Evolutionary conservation across 2,329 filamentous ascomycete genomes (phyloP), one percentile per base, ranked within the genome.

Genomic region (Pezicula carpinea): DNA sequence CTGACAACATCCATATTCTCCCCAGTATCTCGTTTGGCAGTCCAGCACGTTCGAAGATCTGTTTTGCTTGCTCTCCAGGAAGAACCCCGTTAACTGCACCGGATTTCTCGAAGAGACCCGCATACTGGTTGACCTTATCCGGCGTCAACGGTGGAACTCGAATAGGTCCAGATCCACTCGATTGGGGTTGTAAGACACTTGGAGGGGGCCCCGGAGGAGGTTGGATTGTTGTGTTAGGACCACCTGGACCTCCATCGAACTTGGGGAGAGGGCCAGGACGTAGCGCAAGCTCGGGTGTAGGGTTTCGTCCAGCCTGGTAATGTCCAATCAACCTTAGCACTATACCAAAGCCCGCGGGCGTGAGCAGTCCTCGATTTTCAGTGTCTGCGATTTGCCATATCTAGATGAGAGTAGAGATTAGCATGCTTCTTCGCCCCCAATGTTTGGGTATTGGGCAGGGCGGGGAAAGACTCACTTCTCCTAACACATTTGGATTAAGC

Each of bases 321-420:
- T 97, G 93, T 50, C 90, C 93, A 64, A 99, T 97, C 64, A 99
- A 82, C 62, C 93, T 82, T 64, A 99, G 71, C 48, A 95, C 93
- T 64, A 96, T 81, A 51, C 91, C 89, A 70, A 99, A 99, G 64
- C 92, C 93, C 35, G 90, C 82, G 17, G 90, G 90, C 29, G 91
- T 96, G 57, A 99, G 75, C 57, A 97, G 87, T 44, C 93, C 93
- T 55, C 91, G 83, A 72, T 99, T 99, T 72, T 97, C 92, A 56
- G 82, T 90, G 72, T 99, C 93, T 58, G 93, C 92, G 66, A 99
- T 93, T 71, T 97, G 92, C 93, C 93, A 99, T 77, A 99, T 97
- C 87, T 96, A 39, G 14, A 36, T 3, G 13, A 39, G 44, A 38
- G 19, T 15, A 23, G 32, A 46, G 55, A 15, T 44, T 31, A 42